phyloP scores from a whole-genome alignment of 108 stramenopile species.

The Skeletonema grethae region DNA sequence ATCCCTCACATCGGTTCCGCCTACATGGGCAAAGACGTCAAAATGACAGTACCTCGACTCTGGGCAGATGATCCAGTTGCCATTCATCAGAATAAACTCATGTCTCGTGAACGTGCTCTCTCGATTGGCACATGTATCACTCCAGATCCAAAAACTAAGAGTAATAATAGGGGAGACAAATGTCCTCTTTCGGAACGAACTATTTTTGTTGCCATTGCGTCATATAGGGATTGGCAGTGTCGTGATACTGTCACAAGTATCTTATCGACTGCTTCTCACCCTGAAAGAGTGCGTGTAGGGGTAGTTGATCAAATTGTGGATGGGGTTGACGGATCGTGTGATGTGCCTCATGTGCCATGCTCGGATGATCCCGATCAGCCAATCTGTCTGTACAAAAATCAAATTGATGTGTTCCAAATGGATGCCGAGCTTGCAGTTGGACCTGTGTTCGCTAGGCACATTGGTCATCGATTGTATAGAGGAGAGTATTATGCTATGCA shows the following conservation, averaged over 20 bases:
- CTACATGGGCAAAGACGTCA: slow-evolving; percentile 25
- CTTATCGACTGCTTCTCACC: slow-evolving; percentile 65
- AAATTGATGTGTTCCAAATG: slow-evolving; percentile 55
- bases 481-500: slow-evolving; percentile 84
- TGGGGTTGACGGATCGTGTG: slow-evolving; percentile 50
- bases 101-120: slow-evolving; percentile 49
- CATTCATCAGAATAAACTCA: slow-evolving; percentile 49
- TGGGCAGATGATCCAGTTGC: slow-evolving; percentile 51
- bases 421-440: slow-evolving; percentile 57
- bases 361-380: slow-evolving; percentile 40
- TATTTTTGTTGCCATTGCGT: slow-evolving; percentile 54
- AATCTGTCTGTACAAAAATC: slow-evolving; percentile 43
- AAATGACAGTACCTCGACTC: slow-evolving; percentile 44
- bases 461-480: slow-evolving; percentile 55
- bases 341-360: slow-evolving; percentile 41
- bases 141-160: slow-evolving; percentile 36
- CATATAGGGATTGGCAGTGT: slow-evolving; percentile 53
- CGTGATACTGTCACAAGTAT: slow-evolving; percentile 66
- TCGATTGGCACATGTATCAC: slow-evolving; percentile 48
- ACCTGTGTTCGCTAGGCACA: slow-evolving; percentile 59
- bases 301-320: slow-evolving; percentile 54
- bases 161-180: slow-evolving; percentile 37
- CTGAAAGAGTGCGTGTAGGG: slow-evolving; percentile 66
- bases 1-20: slow-evolving; percentile 49
- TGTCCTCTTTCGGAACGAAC: slow-evolving; percentile 45